A percentile compares a stretch with the other conserved stretches of the same genome.
Evolutionary conservation across 1,284 basidiomycete species (phyloP).

Genomic region (Sanguinoderma infundibulare): DNA sequence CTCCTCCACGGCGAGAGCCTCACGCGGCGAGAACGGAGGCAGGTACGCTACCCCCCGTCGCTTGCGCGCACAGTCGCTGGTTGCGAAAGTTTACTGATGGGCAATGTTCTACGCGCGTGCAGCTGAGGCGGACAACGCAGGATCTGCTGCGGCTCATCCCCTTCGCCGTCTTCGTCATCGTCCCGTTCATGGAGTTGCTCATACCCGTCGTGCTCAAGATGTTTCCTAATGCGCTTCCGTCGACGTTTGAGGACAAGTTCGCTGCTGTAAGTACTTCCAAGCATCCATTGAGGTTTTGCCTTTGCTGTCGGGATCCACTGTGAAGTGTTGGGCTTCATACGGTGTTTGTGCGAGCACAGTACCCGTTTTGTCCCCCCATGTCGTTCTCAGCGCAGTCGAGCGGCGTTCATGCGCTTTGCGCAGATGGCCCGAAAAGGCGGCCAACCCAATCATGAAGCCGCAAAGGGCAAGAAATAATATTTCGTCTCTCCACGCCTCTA

Average conservation of each 20-base stretch:
- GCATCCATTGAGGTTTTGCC: not conserved
- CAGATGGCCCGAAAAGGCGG: not conserved
- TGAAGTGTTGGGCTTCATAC: not conserved
- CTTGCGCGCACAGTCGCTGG: not conserved
- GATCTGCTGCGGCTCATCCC: constrained; percentile 93
- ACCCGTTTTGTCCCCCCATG: no score
- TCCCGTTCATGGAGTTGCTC: constrained; percentile 99
- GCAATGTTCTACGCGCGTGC: no score
- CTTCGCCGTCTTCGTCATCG: constrained; percentile 93
- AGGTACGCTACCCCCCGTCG: constrained; percentile 53
- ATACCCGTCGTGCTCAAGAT: constrained; percentile 95
- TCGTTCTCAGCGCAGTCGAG: no score
- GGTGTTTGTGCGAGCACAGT: not conserved
- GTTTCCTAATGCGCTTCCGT: constrained; percentile 99
- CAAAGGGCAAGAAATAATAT: not conserved
- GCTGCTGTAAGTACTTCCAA: constrained; percentile 68
- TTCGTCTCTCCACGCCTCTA: not conserved
- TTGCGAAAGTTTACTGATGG: no score
- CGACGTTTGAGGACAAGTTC: constrained; percentile 98
- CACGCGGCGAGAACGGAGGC: constrained; percentile 92
- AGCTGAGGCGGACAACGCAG: constrained; percentile 93
- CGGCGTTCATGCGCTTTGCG: not conserved
- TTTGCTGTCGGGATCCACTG: no score
- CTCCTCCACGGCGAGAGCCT: constrained; percentile 90
- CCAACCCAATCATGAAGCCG: not conserved